Conservation (phyloP, 805 yeast genomes). For the Sugiyamaella americana region DNA sequence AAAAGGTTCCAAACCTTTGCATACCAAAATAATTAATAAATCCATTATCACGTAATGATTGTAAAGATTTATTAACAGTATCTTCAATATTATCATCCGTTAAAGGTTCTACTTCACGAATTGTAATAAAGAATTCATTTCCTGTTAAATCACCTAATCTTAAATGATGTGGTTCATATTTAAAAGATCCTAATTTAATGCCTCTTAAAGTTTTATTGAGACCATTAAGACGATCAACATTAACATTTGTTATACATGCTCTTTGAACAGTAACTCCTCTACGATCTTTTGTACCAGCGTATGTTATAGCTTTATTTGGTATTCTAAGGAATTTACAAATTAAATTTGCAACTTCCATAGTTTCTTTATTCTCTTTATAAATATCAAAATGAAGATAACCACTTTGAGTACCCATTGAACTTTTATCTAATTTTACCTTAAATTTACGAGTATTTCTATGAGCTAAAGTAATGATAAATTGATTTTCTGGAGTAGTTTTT, state of each 20-base stretch:
- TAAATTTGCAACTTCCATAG: constrained; percentile 87
- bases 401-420: constrained; percentile 56
- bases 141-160: constrained; percentile 82
- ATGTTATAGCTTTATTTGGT: constrained; percentile 64
- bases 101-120: constrained; percentile 56
- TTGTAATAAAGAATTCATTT: constrained; percentile 79
- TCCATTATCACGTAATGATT: constrained; percentile 58
- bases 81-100: constrained; percentile 37
- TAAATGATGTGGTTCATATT: constrained; percentile 55
- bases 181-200: constrained; percentile 72
- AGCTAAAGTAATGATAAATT: constrained; percentile 56
- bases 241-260: constrained; percentile 59
- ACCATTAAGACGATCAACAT: constrained; percentile 55
- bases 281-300: constrained; percentile 95
- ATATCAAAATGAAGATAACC: constrained; percentile 68
- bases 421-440: constrained; percentile 27
- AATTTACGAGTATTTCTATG: constrained; percentile 38
- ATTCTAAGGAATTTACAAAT: constrained; percentile 67
- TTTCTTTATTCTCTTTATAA: constrained; percentile 92
- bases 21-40: constrained; percentile 95
- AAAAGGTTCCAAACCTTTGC: constrained; percentile 96
- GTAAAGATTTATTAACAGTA: constrained; percentile 47
- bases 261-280: constrained; percentile 93
- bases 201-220: constrained; percentile 73
- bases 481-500: constrained; percentile 61